Base-by-base conservation (phyloP, 352 stramenopile species). In the Phytophthora rubi region DNA sequence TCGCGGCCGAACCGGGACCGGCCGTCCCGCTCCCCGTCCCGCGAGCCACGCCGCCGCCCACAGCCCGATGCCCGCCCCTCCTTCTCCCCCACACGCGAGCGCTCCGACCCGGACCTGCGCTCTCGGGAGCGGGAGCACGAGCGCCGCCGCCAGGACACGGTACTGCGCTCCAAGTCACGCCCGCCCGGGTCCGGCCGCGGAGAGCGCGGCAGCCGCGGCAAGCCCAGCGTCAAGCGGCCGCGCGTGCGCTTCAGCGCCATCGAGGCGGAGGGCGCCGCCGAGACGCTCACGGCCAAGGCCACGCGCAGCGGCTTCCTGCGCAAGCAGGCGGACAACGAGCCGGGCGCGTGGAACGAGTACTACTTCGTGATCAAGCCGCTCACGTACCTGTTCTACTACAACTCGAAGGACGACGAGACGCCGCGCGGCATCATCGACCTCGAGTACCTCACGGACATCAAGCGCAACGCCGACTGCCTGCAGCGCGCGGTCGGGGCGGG, bases 331-430 rank as follows among this genome's bases (percentile, higher is more conserved):
- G 88, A 93, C 73, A 94, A 94, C 55, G 81, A 93, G 39, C 82
- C 83, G 0, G 88, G 88, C 6, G 73, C 78, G 5, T 95, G 88
- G 88, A 93, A 89, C 58, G 69, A 81, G 56, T 94, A 94, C 74
- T 96, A 82, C 63, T 94, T 96, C 67, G 84, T 87, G 53, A 68
- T 96, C 58, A 85, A 88, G 48, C 83, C 86, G 3, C 67, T 85
- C 12, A 93, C 88, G 21, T 89, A 89, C 63, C 73, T 96, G n/a
- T 91, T 94, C 60, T 96, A 94, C 73, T 96, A 93, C 75, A 92
- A 91, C 57, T 74, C 77, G 13, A 68, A 76, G 16, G 76, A 80
- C 0, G 86, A 94, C 66, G 77, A 86, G 42, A 79, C 78, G 23
- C 88, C 88, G 51, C 77, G 87, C 42, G 88, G 86, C 1, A 81